Conservation (phyloP, 495 filamentous ascomycete genomes). For the Podospora australis region DNA sequence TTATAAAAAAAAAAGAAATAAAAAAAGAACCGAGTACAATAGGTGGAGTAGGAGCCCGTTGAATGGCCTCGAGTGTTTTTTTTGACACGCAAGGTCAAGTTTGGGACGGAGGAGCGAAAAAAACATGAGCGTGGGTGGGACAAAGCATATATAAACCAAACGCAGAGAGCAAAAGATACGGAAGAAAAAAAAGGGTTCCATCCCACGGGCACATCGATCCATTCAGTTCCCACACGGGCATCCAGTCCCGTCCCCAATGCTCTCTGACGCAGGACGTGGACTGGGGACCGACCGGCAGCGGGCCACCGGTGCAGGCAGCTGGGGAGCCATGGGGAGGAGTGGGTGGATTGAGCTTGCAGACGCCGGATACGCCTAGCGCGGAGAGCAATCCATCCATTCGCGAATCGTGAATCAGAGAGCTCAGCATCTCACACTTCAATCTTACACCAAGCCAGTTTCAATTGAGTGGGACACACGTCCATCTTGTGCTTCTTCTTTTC, state of each 20-base stretch:
- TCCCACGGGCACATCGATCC: not conserved
- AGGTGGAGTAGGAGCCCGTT: conserved; percentile 1
- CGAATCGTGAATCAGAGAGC: not conserved
- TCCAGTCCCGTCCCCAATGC: too few species aligned
- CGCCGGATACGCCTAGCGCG: conserved; percentile 3
- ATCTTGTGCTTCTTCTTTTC: too few species aligned
- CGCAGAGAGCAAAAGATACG: not conserved
- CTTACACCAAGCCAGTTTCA: too few species aligned
- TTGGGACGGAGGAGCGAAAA: conserved; percentile 2
- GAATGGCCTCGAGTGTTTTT: not conserved
- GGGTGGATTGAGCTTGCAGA: not conserved
- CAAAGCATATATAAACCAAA: conserved; percentile 11
- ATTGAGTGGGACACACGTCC: too few species aligned
- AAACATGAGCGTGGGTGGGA: conserved; percentile 8
- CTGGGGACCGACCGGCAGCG: not conserved
- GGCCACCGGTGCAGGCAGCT: conserved; percentile 2
- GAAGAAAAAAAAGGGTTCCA: not conserved
- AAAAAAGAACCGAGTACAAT: not conserved
- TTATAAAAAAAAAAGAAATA: not conserved
- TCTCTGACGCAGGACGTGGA: not conserved
- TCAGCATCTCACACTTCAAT: too few species aligned
- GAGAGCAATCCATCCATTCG: not conserved
- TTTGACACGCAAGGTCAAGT: not conserved
- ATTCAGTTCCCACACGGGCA: not conserved
- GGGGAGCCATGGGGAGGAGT: not conserved